phyloP scores from a whole-genome alignment of 176 grass and related monocot species.

The Ensete ventricosum region DNA sequence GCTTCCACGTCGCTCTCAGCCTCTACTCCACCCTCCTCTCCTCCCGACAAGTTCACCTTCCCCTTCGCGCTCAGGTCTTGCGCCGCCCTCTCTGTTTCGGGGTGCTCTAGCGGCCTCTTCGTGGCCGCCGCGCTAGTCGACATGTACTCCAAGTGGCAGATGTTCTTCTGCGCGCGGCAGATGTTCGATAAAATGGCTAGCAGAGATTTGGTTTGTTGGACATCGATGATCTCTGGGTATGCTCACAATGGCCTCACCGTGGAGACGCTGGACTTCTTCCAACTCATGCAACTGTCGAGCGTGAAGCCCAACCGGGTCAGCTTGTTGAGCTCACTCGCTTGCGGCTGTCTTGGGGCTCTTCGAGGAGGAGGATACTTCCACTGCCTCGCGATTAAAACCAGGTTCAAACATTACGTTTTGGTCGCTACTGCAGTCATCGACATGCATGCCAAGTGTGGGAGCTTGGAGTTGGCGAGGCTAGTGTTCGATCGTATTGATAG shows the following conservation, averaged over 20 bases:
- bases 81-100: conserved; percentile 16
- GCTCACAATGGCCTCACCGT: conserved; percentile 19
- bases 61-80: conserved; percentile 10
- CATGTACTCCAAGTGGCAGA: conserved; percentile 22
- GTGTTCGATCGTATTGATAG: conserved; percentile 7
- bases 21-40: conserved; percentile 15
- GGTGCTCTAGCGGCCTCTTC: conserved; percentile 4
- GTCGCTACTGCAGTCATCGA: conserved; percentile 19
- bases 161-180: neutral
- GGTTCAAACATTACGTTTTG: conserved; percentile 10
- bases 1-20: conserved; percentile 10
- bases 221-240: neutral
- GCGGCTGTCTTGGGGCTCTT: conserved; percentile 6
- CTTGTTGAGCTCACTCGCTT: conserved; percentile 19
- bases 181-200: conserved; percentile 19
- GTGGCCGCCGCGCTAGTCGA: conserved; percentile 20
- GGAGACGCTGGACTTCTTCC: conserved; percentile 15
- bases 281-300: conserved; percentile 2
- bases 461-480: neutral
- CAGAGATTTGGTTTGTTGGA: conserved; percentile 15
- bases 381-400: conserved; percentile 3
- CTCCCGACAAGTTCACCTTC: conserved; percentile 23
- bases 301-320: conserved; percentile 11
- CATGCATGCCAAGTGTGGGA: conserved; percentile 20
- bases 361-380: conserved; percentile 13